Percentiles rank a stretch among this genome's conserved stretches.
These are phyloP conservation scores for Spathaspora sp. DNA, from an alignment of 805 yeast genomes.

Conservation along the genomic window DNA sequence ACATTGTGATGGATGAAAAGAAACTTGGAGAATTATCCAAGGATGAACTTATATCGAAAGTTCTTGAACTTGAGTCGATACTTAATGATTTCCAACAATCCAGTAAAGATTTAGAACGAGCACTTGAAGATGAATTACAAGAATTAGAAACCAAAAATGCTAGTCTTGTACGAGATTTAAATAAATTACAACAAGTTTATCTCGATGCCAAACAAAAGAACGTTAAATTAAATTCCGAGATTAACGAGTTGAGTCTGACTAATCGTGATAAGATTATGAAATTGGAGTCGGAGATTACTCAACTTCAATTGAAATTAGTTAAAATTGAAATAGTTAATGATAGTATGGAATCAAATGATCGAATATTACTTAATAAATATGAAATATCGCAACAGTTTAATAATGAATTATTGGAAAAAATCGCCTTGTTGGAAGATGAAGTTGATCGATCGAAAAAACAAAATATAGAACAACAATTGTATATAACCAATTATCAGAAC, in stretches of 20 bases:
- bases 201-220: background rate
- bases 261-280: conserved; percentile 17
- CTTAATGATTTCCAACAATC: conserved; percentile 41
- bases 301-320: conserved; percentile 29
- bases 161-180: background rate
- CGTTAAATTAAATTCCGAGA: conserved; percentile 13
- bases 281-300: conserved; percentile 16
- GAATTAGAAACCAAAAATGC: conserved; percentile 22
- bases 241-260: conserved; percentile 13
- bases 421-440: conserved; percentile 42
- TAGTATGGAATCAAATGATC: conserved; percentile 34
- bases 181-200: background rate
- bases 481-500: conserved; percentile 29
- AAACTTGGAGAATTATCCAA: conserved; percentile 4
- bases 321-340: conserved; percentile 43
- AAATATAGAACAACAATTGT: conserved; percentile 22
- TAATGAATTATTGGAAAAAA: conserved; percentile 38
- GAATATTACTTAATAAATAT: conserved; percentile 31
- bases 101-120: conserved; percentile 41
- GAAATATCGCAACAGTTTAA: conserved; percentile 33
- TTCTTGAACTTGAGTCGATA: conserved; percentile 35
- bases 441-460: conserved; percentile 22
- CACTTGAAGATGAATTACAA: conserved; percentile 41
- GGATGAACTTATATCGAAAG: conserved; percentile 9
- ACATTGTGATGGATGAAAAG: background rate